These are phyloP conservation scores for Botryotinia calthae DNA, from an alignment of 2,329 filamentous ascomycete species.

Conservation along the genomic window DNA sequence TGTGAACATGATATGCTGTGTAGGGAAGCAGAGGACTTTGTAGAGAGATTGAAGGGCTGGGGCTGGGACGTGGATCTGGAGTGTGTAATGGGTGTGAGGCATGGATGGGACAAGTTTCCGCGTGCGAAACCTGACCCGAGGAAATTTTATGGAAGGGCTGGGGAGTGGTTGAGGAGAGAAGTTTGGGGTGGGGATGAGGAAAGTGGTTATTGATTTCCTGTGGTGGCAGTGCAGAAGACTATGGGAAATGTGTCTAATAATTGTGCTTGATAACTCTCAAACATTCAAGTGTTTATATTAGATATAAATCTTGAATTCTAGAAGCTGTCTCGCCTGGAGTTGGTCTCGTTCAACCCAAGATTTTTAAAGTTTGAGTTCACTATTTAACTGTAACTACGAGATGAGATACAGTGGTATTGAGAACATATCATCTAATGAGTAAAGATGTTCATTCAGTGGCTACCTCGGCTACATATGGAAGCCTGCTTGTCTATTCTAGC, in stretches of 20 bases:
- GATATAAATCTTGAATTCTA: neutral
- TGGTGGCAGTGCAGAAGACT: neutral
- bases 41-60: slow-evolving; percentile 25
- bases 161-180: slow-evolving; percentile 10
- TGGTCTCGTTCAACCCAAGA: neutral
- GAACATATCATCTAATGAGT: fast-evolving
- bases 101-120: slow-evolving; percentile 33
- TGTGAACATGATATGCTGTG: slow-evolving; percentile 32
- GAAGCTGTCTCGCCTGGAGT: neutral
- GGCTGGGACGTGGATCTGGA: slow-evolving; percentile 30
- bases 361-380: neutral
- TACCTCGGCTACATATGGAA: neutral
- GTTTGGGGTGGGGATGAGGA: slow-evolving; percentile 10
- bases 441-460: fast-evolving
- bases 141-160: slow-evolving; percentile 13
- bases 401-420: neutral
- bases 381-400: neutral
- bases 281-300: neutral
- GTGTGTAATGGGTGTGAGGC: slow-evolving; percentile 27
- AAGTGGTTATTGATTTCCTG: neutral
- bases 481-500: neutral
- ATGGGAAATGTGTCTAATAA: neutral
- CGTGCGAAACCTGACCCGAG: slow-evolving; percentile 9
- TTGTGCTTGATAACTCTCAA: neutral
- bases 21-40: slow-evolving; percentile 29